Percentiles rank a stretch among this genome's conserved stretches.
phyloP scores from a whole-genome alignment of 1,284 basidiomycete genomes.

The Leccinum fuscescens region DNA sequence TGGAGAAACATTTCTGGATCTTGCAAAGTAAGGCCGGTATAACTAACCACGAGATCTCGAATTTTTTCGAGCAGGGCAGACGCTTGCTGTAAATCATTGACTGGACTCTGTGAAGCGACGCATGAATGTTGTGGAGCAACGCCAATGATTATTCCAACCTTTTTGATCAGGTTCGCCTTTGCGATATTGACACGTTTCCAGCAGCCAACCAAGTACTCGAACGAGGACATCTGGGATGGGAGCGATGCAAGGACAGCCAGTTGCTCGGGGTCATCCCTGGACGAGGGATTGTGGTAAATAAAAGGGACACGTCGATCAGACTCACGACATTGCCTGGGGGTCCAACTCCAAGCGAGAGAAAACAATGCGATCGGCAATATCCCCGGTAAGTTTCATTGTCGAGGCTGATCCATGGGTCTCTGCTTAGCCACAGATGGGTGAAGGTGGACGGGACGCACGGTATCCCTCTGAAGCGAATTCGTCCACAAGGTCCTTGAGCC shows the following conservation, averaged over 20 bases:
- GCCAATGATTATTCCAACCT: conserved; percentile 39
- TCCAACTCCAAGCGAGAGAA: conserved; percentile 88
- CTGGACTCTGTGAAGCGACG: conserved; percentile 43
- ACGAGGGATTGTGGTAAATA: background rate
- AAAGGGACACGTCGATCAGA: conserved; percentile 14
- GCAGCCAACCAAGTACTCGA: conserved; percentile 88
- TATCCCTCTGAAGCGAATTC: conserved; percentile 72
- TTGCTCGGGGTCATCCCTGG: conserved; percentile 80
- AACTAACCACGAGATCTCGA: conserved; percentile 82
- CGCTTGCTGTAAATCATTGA: conserved; percentile 63
- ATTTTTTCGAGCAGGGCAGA: conserved; percentile 67
- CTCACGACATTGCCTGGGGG: conserved; percentile 70
- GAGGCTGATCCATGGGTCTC: conserved; percentile 16
- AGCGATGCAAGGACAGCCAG: conserved; percentile 77
- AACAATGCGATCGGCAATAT: conserved; percentile 77
- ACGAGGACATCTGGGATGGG: conserved; percentile 77
- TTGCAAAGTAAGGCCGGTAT: conserved; percentile 86
- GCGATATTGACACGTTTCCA: conserved; percentile 82
- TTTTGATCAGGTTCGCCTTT: conserved; percentile 57
- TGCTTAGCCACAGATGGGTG: conserved; percentile 2
- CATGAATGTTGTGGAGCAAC: background rate
- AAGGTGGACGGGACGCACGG: conserved; percentile 40
- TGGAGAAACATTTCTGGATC: conserved; percentile 95
- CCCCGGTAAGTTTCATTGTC: conserved; percentile 46
- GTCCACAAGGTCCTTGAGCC: conserved; percentile 75